Conservation (phyloP, 257 asterid genomes). For the Solanum piurae region DNA sequence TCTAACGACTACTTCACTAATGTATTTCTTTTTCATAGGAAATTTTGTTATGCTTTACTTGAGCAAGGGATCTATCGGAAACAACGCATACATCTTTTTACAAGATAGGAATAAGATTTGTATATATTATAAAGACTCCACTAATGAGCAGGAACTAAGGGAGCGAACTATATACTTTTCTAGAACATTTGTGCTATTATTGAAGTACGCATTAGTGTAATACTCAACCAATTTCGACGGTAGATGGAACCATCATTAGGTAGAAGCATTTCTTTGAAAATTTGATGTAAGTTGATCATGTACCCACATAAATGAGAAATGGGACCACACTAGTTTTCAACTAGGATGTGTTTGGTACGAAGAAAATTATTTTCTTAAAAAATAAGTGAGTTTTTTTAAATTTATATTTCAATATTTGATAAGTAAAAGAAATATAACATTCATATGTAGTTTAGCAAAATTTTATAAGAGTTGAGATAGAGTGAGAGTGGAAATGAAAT, state of each 20-base stretch:
- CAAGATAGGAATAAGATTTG: too few relatives aligned
- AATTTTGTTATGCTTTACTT: too few relatives aligned
- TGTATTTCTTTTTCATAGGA: too few relatives aligned
- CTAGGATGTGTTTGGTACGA: not conserved
- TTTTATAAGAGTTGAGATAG: not conserved
- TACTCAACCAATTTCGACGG: not conserved
- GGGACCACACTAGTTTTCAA: not conserved
- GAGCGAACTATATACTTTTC: not conserved
- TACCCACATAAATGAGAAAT: not conserved
- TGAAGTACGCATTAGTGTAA: too few relatives aligned
- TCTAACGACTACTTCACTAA: too few relatives aligned
- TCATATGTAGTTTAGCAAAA: too few relatives aligned
- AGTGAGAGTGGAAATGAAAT: not conserved
- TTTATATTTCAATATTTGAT: too few relatives aligned
- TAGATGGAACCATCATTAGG: not conserved
- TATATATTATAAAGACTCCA: too few relatives aligned
- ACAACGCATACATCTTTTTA: too few relatives aligned
- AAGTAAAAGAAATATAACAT: too few relatives aligned
- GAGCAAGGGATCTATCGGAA: rapidly evolving
- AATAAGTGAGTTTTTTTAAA: not conserved
- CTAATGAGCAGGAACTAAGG: not conserved
- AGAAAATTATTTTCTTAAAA: too few relatives aligned
- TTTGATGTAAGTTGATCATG: not conserved
- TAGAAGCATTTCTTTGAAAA: not conserved
- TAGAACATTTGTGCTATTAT: too few relatives aligned